These are phyloP conservation scores for Aegilops tauschii DNA, from an alignment of 176 grass and related monocot species.

Conservation along the genomic window DNA sequence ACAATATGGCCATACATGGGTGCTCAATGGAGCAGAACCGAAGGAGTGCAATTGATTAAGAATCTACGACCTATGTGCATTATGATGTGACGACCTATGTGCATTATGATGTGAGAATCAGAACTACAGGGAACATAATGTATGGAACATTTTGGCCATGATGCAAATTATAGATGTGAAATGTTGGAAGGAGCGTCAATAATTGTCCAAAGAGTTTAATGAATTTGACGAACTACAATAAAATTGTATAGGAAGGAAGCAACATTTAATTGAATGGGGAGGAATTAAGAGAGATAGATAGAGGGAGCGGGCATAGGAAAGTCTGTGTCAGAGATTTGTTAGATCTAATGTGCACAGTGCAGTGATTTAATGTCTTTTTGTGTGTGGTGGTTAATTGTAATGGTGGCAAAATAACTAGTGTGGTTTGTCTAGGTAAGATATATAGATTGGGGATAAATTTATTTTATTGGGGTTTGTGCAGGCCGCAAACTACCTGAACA, in stretches of 20 bases:
- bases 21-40: too few relatives aligned
- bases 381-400: background rate
- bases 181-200: background rate
- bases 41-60: too few relatives aligned
- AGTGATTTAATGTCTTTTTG: background rate
- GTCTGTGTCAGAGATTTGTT: background rate
- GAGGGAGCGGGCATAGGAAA: background rate
- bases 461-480: conserved; percentile 9
- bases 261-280: background rate
- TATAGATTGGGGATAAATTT: background rate
- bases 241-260: background rate
- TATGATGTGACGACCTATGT: background rate
- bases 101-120: background rate
- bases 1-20: too few relatives aligned
- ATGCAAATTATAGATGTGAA: background rate
- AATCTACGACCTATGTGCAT: background rate
- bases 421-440: background rate
- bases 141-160: background rate
- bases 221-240: background rate
- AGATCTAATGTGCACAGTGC: background rate
- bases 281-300: too few relatives aligned
- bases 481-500: conserved; percentile 49
- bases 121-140: background rate
- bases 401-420: background rate
- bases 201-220: background rate